Base-by-base conservation (phyloP, 371 early-diverging fungal species). In the Scutellospora calospora region DNA sequence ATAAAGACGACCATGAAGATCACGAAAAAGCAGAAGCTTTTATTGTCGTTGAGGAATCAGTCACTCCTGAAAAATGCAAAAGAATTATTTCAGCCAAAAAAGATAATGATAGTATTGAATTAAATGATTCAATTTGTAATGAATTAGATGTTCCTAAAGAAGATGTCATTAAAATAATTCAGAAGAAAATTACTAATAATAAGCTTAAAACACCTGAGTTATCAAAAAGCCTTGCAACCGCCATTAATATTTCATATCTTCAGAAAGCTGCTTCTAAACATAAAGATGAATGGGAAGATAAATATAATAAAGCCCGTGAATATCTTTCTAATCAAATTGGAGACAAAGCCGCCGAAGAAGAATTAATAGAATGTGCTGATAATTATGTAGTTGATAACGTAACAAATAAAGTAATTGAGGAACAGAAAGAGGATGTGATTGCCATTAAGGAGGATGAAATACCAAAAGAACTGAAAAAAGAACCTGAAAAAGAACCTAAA, bases 231-330 rank as follows among this genome's bases (percentile, higher is more conserved):
- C 27, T 51, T 20, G 12, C 51, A 55, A 75, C 76, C 9, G 76
- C 76, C 0, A 9, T 75, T 38, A 75, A 55, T 57, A 9, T 75
- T n/a, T 51, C 60, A 9, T 75, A 75, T 38, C 54, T 72, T 12
- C 51, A 72, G 29, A 18, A 16, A 9, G 0, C 14, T 18, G 73
- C 31, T 0, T 49, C 73, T 52, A 18, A 25, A 27, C 11, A 72
- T 22, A 52, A 72, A 29, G 29, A 9, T 57, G 55, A 38, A 38
- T 57, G 55, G 38, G 31, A 59, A 60, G 60, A n/a, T 6, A 76
- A 76, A 38, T 27, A 27, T 59, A 25, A 76, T 33, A 59, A 76
- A 41, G 76, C 76, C 1, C 5, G 35, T 4, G 35, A 60, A 27
- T 76, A 60, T 59, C 25, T 76, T 35, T 49, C 6, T 0, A 11